Base-by-base conservation (phyloP, 1,139 yeast genomes). In the Yamadazyma atmosphaerica region DNA sequence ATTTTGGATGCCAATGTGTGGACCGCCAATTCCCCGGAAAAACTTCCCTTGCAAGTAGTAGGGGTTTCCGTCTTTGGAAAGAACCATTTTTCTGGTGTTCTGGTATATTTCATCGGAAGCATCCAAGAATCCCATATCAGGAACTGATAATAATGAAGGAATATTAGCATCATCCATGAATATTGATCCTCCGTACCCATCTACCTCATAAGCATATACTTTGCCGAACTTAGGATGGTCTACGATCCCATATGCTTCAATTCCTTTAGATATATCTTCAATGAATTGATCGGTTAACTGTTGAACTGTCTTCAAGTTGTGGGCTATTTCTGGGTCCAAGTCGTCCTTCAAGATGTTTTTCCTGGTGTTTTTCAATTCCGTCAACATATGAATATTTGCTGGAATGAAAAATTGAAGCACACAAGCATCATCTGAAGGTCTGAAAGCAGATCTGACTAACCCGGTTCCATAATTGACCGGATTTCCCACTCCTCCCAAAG, bases 131-230 rank as follows among this genome's bases (percentile, higher is more conserved):
- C 95, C 96, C 60, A 87, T 63, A 49, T 86, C 92, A 0, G 96
- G 96, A 22, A 89, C 68, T 0, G 96, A 77, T 30, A 88, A 65
- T 30, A 88, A 68, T 0, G 95, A 86, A 1, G 96, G 96, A 23
- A 89, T 72, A 51, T 88, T 88, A 16, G 96, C 96, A 60, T 88
- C 96, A 58, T 88, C 96, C 95, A 89, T 87, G 43, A 82, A 69
- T 11, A 79, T 64, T 0, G 74, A 50, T 22, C 95, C 74, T 1
- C 95, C 96, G 56, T 76, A 89, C 0, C 96, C 96, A 58, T 88
- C 96, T 8, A 88, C 83, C 56, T 88, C 96, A 51, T 83, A 88
- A 0, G 96, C 96, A 51, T 79, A 86, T 1, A 88, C 95, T 43
- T 74, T 70, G 1, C 96, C 96, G 60, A 69, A 83, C 4, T 52